A percentile compares a stretch with the other conserved stretches of the same genome.
These are phyloP conservation scores for Blastobotrys aristatus DNA, from an alignment of 1,139 yeast species.

Conservation along the genomic window DNA sequence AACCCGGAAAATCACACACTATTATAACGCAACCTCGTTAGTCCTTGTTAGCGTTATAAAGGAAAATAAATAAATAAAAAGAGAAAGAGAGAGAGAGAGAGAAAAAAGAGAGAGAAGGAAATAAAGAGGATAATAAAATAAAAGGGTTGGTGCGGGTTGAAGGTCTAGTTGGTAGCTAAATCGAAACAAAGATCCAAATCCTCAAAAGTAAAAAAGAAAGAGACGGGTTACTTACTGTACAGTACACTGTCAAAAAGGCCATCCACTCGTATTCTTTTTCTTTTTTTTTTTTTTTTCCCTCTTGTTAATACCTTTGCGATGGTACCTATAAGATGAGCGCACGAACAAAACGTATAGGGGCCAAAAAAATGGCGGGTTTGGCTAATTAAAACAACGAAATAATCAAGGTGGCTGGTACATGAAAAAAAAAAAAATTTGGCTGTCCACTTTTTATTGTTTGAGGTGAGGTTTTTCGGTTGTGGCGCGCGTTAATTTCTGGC, in stretches of 20 bases:
- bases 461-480: too few relatives aligned
- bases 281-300: not conserved
- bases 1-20: too few relatives aligned
- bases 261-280: not conserved
- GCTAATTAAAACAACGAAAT: too few relatives aligned
- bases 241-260: not conserved
- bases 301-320: not conserved
- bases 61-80: not conserved
- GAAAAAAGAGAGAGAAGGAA: not conserved
- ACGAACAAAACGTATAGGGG: too few relatives aligned
- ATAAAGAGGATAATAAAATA: not conserved
- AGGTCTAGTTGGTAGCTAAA: not conserved
- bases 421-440: too few relatives aligned
- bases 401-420: too few relatives aligned
- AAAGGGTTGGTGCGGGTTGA: not conserved
- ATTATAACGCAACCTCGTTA: too few relatives aligned
- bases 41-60: not conserved
- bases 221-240: not conserved
- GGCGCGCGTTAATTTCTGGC: too few relatives aligned
- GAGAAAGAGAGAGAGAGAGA: not conserved
- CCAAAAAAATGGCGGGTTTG: constrained; percentile 1
- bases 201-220: not conserved
- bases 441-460: too few relatives aligned
- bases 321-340: not conserved
- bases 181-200: not conserved